Percentiles rank a stretch among this genome's conserved stretches.
Evolutionary conservation across 257 asterid genomes (phyloP).

Genomic region (Solanum neorickii): DNA sequence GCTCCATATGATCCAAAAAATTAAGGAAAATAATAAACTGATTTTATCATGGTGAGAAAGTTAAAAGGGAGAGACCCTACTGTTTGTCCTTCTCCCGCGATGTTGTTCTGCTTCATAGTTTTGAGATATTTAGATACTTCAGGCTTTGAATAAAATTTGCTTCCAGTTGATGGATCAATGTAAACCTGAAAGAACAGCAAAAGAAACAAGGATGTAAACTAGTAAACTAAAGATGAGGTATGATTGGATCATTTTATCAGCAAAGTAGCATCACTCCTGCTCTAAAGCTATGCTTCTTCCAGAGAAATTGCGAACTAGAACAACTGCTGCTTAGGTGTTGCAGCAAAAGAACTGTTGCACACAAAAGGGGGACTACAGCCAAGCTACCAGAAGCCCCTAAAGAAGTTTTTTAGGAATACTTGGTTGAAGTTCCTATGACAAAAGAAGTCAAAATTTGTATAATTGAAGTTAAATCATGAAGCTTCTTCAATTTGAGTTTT

Average conservation of each 20-base stretch:
- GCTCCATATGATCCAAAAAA: neutral
- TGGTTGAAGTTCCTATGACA: neutral
- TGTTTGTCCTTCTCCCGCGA: slow-evolving; percentile 5
- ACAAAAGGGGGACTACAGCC: neutral
- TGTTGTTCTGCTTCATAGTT: slow-evolving; percentile 7
- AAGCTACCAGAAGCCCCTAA: neutral
- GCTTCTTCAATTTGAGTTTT: neutral
- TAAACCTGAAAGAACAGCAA: slow-evolving; percentile 37
- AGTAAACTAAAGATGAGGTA: neutral
- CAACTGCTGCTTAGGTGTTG: neutral
- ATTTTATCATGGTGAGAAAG: neutral
- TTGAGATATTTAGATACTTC: slow-evolving; percentile 34
- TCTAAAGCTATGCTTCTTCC: neutral
- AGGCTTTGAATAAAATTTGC: slow-evolving; percentile 43
- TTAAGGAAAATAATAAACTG: neutral
- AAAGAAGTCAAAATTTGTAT: neutral
- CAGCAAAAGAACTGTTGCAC: neutral
- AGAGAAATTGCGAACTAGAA: neutral
- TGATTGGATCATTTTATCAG: neutral
- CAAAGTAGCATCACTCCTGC: neutral
- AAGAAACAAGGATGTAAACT: neutral
- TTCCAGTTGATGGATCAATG: slow-evolving; percentile 33
- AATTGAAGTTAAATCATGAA: neutral
- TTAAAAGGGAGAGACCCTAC: slow-evolving; percentile 9
- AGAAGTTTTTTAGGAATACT: neutral